phyloP scores from a whole-genome alignment of 768 basidiomycete genomes.

The Phanerochaete carnosa region DNA sequence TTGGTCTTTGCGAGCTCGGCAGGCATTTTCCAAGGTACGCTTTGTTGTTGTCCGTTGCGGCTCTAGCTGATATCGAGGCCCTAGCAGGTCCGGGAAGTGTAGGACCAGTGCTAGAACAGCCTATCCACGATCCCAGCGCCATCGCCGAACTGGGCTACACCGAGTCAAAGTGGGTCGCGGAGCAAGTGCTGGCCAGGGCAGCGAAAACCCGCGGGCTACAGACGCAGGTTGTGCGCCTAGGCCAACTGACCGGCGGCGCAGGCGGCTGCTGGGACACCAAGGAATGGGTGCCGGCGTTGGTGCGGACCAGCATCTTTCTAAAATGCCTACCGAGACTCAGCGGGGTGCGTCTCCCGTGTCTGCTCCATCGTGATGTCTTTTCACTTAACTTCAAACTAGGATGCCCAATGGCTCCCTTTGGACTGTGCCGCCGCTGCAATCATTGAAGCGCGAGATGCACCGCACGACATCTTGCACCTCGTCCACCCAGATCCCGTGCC shows the following conservation, averaged over 20 bases:
- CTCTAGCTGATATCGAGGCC: not conserved
- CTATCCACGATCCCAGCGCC: not conserved
- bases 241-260: constrained; percentile 38
- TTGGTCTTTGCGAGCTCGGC: constrained; percentile 19
- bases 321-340: constrained; percentile 3
- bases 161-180: constrained; percentile 38
- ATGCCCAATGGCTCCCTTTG: constrained; percentile 28
- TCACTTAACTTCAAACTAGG: not conserved
- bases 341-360: not conserved
- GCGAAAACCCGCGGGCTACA: constrained; percentile 25
- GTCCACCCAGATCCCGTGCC: constrained; percentile 10
- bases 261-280: constrained; percentile 40
- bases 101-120: not conserved
- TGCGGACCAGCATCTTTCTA: constrained; percentile 14
- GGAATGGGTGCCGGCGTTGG: constrained; percentile 44
- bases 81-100: not conserved
- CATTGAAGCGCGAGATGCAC: constrained; percentile 22
- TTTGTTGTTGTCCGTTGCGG: not conserved
- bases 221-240: constrained; percentile 37
- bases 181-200: constrained; percentile 32
- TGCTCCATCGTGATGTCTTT: not conserved
- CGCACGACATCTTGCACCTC: constrained; percentile 16
- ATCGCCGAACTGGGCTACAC: constrained; percentile 33
- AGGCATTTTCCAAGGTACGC: constrained; percentile 13
- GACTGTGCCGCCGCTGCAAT: constrained; percentile 27